Evolutionary conservation across 2,329 filamentous ascomycete genomes (phyloP).

Genomic region (Boeremia lycopersici): DNA sequence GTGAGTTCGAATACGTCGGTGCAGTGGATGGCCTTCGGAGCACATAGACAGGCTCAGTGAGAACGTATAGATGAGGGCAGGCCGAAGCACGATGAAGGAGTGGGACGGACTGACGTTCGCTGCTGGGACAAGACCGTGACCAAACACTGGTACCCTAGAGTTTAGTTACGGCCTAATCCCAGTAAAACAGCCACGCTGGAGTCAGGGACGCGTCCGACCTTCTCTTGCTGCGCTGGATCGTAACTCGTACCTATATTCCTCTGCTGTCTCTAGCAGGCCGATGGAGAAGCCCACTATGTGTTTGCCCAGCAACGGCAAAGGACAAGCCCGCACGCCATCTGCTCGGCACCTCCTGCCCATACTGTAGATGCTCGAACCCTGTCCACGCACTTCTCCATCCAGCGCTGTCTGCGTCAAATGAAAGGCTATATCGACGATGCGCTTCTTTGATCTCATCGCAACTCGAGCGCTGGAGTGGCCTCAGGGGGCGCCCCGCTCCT

Average conservation of each 20-base stretch:
- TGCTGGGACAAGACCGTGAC: background rate
- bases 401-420: background rate
- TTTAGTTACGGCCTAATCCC: conserved; percentile 28
- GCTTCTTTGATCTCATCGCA: background rate
- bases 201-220: conserved; percentile 11
- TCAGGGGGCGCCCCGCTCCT: background rate
- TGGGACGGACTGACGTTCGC: conserved; percentile 8
- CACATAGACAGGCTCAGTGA: too few relatives aligned
- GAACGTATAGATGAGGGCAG: too few relatives aligned
- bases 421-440: background rate
- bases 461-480: background rate
- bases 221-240: background rate
- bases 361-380: too few relatives aligned
- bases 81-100: conserved; percentile 3
- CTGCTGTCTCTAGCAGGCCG: too few relatives aligned
- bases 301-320: background rate
- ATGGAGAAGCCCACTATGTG: too few relatives aligned
- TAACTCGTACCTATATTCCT: background rate
- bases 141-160: conserved; percentile 31
- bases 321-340: background rate
- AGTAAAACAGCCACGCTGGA: conserved; percentile 16
- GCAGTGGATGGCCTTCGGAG: background rate
- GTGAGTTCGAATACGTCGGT: background rate
- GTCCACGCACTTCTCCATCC: background rate
- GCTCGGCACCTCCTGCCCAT: background rate